Evolutionary conservation across 2,329 filamentous ascomycete genomes (phyloP).

Genomic region (Diplodia seriata): DNA sequence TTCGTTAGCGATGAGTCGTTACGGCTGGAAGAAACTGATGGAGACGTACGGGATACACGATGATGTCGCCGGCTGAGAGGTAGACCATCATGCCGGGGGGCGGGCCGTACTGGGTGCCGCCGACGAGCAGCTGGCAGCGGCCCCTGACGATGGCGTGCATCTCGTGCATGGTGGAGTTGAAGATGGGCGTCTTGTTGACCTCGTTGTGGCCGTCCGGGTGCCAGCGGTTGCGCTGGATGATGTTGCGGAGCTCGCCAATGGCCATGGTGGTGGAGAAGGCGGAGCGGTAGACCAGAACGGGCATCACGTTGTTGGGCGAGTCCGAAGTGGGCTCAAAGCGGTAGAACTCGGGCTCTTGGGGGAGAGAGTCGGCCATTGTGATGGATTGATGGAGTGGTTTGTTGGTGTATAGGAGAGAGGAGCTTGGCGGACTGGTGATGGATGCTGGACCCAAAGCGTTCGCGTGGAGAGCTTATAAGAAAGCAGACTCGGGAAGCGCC

Average conservation of each 20-base stretch:
- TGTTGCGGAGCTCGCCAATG: slow-evolving; percentile 17
- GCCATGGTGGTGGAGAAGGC: slow-evolving; percentile 9
- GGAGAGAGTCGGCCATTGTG: not conserved
- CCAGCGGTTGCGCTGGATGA: slow-evolving; percentile 8
- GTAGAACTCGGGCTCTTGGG: slow-evolving; percentile 17
- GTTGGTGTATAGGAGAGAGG: not conserved
- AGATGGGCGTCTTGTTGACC: slow-evolving; percentile 8
- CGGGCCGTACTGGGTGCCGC: slow-evolving; percentile 9
- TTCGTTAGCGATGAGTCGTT: not conserved
- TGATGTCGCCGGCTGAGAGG: slow-evolving; percentile 14
- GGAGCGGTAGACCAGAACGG: slow-evolving; percentile 17
- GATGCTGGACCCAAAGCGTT: not conserved
- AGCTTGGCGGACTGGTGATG: not conserved
- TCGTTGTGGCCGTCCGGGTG: not conserved
- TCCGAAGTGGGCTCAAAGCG: slow-evolving; percentile 13
- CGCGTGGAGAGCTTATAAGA: slow-evolving; percentile 7
- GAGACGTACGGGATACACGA: slow-evolving; percentile 17
- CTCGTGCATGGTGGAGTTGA: slow-evolving; percentile 18
- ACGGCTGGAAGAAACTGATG: too few relatives aligned
- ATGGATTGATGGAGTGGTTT: too few relatives aligned
- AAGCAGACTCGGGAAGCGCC: slow-evolving; percentile 19
- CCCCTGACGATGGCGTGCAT: slow-evolving; percentile 11
- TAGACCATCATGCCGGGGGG: slow-evolving; percentile 17
- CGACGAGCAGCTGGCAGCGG: slow-evolving; percentile 9
- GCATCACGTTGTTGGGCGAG: slow-evolving; percentile 22